Conservation (phyloP, 164 flowering plant genomes). For the Warburgia ugandensis region DNA sequence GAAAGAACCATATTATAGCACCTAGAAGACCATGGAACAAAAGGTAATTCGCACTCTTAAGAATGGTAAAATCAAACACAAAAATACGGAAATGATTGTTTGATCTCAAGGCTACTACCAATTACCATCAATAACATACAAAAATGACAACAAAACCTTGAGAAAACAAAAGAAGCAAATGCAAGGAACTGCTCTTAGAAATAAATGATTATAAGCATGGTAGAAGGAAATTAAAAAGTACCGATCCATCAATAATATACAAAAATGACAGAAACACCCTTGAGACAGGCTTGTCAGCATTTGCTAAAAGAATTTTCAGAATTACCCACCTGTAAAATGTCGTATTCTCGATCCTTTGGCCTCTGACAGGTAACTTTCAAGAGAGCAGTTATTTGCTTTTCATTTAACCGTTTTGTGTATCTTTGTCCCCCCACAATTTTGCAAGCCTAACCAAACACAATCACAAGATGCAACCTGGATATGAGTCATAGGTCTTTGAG, state of each 20-base stretch:
- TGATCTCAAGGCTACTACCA: no score
- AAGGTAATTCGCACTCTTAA: no score
- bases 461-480: conserved; percentile 3
- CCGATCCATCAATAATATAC: background rate
- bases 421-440: conserved; percentile 83
- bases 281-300: background rate
- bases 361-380: conserved; percentile 79
- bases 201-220: conserved; percentile 1
- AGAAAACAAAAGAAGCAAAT: no score
- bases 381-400: conserved; percentile 70
- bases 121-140: no score
- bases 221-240: background rate
- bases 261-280: background rate
- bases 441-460: conserved; percentile 47
- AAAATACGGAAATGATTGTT: no score
- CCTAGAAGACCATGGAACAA: no score
- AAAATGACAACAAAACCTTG: no score
- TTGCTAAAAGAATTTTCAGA: background rate
- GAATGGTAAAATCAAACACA: no score
- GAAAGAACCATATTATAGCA: no score
- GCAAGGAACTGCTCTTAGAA: background rate
- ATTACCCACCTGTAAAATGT: conserved; percentile 51
- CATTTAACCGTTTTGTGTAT: conserved; percentile 74
- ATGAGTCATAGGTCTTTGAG: background rate
- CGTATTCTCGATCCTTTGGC: conserved; percentile 65